Evolutionary conservation across 192 early-diverging fungal species (phyloP).

Genomic region (Podochytrium sp.): DNA sequence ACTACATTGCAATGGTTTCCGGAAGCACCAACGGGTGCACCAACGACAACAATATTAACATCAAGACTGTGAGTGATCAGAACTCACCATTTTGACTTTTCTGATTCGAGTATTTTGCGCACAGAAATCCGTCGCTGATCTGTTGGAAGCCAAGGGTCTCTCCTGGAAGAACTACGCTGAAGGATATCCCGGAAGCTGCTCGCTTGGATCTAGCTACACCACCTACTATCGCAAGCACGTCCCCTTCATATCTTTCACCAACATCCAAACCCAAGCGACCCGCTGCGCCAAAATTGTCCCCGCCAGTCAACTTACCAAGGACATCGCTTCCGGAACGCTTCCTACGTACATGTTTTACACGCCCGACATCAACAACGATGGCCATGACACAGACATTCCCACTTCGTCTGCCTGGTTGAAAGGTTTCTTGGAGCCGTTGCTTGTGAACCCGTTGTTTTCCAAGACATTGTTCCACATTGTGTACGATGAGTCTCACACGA

Average conservation of each 20-base stretch:
- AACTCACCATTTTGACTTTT: neutral
- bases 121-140: constrained; percentile 47
- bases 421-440: constrained; percentile 54
- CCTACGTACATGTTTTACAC: constrained; percentile 66
- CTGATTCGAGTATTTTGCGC: neutral
- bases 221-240: constrained; percentile 74
- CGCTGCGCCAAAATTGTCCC: constrained; percentile 69
- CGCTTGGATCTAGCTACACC: constrained; percentile 32
- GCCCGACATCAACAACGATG: constrained; percentile 61
- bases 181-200: constrained; percentile 61
- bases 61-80: constrained; percentile 33
- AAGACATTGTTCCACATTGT: constrained; percentile 46
- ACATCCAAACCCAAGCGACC: constrained; percentile 55
- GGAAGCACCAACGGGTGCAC: constrained; percentile 51
- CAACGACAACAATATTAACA: constrained; percentile 47
- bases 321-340: constrained; percentile 52
- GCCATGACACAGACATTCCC: constrained; percentile 37
- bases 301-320: constrained; percentile 54
- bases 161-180: constrained; percentile 72
- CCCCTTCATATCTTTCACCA: constrained; percentile 65
- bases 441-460: constrained; percentile 51
- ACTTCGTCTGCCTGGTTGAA: constrained; percentile 52
- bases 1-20: constrained; percentile 68
- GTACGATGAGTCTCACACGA: constrained; percentile 42
- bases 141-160: constrained; percentile 57